Conservation (phyloP, 352 stramenopile genomes). For the Phytophthora pinifolia region DNA sequence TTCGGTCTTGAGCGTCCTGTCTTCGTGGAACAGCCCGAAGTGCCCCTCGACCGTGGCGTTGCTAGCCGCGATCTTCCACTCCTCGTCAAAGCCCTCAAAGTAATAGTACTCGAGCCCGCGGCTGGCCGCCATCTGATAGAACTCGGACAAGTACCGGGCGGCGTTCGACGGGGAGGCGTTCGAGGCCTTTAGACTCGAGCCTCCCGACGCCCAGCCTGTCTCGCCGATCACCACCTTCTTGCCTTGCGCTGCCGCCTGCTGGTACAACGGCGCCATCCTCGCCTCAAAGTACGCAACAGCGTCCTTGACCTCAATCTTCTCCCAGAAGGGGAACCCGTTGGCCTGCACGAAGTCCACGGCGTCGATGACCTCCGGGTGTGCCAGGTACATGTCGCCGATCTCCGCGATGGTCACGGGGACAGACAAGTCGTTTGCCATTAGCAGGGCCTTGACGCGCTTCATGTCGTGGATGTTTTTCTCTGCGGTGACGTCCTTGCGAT, state of each 20-base stretch:
- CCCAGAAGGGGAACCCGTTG: conserved; percentile 77
- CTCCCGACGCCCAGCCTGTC: conserved; percentile 63
- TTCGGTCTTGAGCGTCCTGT: conserved; percentile 49
- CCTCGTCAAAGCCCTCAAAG: conserved; percentile 66
- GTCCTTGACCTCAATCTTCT: conserved; percentile 36
- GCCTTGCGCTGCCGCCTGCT: conserved; percentile 22
- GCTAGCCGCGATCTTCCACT: conserved; percentile 48
- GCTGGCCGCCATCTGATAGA: conserved; percentile 41
- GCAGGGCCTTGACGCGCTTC: conserved; percentile 40
- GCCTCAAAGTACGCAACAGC: conserved; percentile 43
- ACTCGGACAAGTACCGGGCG: conserved; percentile 58
- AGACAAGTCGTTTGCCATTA: conserved; percentile 19
- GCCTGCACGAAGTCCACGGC: conserved; percentile 59
- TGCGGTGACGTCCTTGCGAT: conserved; percentile 58
- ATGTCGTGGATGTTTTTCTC: conserved; percentile 43
- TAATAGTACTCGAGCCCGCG: conserved; percentile 67
- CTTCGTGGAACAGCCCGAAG: conserved; percentile 56
- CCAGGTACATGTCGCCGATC: conserved; percentile 64
- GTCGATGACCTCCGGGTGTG: conserved; percentile 42
- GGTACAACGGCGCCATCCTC: conserved; percentile 43
- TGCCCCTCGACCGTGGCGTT: conserved; percentile 57
- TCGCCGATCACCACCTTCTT: conserved; percentile 68
- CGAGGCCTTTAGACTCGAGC: conserved; percentile 37
- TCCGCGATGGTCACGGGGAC: conserved; percentile 67
- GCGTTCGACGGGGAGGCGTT: conserved; percentile 44